Evolutionary conservation across 2,329 filamentous ascomycete genomes (phyloP).

Genomic region (Colletotrichum orbiculare): DNA sequence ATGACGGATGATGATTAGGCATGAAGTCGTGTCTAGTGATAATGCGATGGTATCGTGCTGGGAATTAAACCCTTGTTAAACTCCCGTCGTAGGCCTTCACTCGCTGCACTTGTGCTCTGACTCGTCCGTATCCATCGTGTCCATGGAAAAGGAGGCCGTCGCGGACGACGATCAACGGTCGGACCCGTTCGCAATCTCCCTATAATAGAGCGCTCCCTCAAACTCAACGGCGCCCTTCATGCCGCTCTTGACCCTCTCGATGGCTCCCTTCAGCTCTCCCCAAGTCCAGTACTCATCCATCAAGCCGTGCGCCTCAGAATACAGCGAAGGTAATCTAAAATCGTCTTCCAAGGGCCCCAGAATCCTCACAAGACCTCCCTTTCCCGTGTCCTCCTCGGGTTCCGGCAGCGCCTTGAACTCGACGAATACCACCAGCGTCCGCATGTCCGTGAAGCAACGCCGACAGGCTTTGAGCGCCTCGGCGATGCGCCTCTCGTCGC

Average conservation of each 20-base stretch:
- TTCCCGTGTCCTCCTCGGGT: slow-evolving; percentile 16
- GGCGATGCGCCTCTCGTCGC: slow-evolving; percentile 27
- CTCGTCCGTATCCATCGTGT: too few relatives aligned
- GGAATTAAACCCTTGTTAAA: too few relatives aligned
- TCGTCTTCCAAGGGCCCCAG: slow-evolving; percentile 20
- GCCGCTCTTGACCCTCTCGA: slow-evolving; percentile 17
- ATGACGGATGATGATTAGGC: too few relatives aligned
- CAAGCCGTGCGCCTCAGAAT: slow-evolving; percentile 17
- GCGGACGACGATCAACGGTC: not conserved
- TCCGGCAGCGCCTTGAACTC: slow-evolving; percentile 29
- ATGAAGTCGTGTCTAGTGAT: too few relatives aligned
- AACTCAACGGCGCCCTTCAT: slow-evolving; percentile 9
- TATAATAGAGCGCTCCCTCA: slow-evolving; percentile 26
- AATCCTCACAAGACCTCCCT: slow-evolving; percentile 9
- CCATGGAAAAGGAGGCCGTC: too few relatives aligned
- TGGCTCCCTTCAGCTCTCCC: slow-evolving; percentile 23
- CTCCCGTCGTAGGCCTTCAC: too few relatives aligned
- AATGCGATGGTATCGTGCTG: too few relatives aligned
- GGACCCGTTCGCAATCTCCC: slow-evolving; percentile 16
- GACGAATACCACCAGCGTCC: slow-evolving; percentile 18
- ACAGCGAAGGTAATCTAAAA: slow-evolving; percentile 23
- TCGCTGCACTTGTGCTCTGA: too few relatives aligned
- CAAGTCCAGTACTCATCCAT: slow-evolving; percentile 34
- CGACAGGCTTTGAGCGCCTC: slow-evolving; percentile 15
- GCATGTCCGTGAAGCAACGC: slow-evolving; percentile 21